These are phyloP conservation scores for Monosporozyma servazzii DNA, from an alignment of 805 yeast genomes.

Conservation along the genomic window DNA sequence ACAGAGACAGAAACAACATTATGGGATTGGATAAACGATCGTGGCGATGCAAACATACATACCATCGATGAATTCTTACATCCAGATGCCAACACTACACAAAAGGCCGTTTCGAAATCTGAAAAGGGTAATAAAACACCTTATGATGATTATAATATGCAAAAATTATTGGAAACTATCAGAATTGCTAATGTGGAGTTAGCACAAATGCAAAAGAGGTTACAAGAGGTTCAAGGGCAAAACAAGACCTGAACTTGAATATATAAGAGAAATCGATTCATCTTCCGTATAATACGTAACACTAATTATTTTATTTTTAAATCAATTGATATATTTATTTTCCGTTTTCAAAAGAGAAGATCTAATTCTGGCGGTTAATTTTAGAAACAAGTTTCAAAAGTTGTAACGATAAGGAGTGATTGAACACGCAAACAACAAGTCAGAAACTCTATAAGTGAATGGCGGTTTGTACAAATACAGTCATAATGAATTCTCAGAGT, in stretches of 20 bases:
- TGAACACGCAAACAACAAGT: not conserved
- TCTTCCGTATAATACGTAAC: too few species aligned
- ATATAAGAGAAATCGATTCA: too few species aligned
- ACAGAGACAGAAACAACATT: conserved; percentile 47
- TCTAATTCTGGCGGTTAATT: not conserved
- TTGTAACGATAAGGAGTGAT: not conserved
- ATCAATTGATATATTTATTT: not conserved
- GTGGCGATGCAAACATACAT: conserved; percentile 20
- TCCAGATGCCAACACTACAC: not conserved
- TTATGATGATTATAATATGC: conserved; percentile 15
- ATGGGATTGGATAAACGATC: conserved; percentile 65
- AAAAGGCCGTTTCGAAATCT: not conserved
- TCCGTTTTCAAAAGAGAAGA: not conserved
- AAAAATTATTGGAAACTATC: conserved; percentile 21
- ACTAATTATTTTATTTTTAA: not conserved
- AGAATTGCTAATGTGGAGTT: conserved; percentile 22
- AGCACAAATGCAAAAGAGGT: conserved; percentile 15
- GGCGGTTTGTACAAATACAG: not conserved
- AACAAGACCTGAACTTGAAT: not conserved
- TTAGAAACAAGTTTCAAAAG: not conserved
- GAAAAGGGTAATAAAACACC: not conserved
- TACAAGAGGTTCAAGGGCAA: not conserved
- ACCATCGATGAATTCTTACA: conserved; percentile 3
- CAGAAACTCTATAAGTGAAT: not conserved
- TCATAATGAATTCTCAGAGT: not conserved